Percentiles rank a stretch among this genome's conserved stretches.
These are phyloP conservation scores for Trichoderma parareesei DNA, from an alignment of 495 filamentous ascomycete genomes.

Conservation along the genomic window DNA sequence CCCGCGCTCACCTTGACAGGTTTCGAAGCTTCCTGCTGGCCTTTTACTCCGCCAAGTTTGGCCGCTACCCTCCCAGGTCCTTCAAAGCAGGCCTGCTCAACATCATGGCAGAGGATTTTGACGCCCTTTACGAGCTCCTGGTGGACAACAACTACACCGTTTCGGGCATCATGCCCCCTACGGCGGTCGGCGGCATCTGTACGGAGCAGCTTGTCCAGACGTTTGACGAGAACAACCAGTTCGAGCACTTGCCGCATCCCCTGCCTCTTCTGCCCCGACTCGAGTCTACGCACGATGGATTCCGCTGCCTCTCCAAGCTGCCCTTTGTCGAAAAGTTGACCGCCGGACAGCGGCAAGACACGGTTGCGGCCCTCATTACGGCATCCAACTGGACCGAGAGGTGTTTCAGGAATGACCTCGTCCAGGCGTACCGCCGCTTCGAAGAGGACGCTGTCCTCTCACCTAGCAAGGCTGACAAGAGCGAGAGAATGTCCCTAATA, in stretches of 20 bases:
- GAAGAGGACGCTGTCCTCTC: conserved; percentile 36
- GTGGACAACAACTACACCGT: conserved; percentile 43
- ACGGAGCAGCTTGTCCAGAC: conserved; percentile 49
- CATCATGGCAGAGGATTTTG: conserved; percentile 54
- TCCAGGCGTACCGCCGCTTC: conserved; percentile 37
- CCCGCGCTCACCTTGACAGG: conserved; percentile 50
- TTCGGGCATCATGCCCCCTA: conserved; percentile 28
- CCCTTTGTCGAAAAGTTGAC: conserved; percentile 20
- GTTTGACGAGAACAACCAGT: conserved; percentile 50
- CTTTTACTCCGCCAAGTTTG: conserved; percentile 52
- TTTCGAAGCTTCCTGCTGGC: conserved; percentile 54
- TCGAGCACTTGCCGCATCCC: conserved; percentile 44
- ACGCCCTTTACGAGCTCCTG: conserved; percentile 53
- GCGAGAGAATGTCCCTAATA: conserved; percentile 34
- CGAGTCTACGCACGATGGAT: conserved; percentile 14
- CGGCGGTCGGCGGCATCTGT: conserved; percentile 50
- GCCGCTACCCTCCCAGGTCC: conserved; percentile 53
- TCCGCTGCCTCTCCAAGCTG: background rate
- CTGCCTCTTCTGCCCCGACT: conserved; percentile 50
- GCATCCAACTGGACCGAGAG: conserved; percentile 32
- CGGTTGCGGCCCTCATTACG: conserved; percentile 29
- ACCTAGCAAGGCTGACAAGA: conserved; percentile 28
- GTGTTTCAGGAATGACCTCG: conserved; percentile 30
- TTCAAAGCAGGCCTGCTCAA: conserved; percentile 45
- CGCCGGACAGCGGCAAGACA: conserved; percentile 27